Evolutionary conservation across 495 filamentous ascomycete species (phyloP).

Genomic region (Pseudoneurospora amorphoporcata): DNA sequence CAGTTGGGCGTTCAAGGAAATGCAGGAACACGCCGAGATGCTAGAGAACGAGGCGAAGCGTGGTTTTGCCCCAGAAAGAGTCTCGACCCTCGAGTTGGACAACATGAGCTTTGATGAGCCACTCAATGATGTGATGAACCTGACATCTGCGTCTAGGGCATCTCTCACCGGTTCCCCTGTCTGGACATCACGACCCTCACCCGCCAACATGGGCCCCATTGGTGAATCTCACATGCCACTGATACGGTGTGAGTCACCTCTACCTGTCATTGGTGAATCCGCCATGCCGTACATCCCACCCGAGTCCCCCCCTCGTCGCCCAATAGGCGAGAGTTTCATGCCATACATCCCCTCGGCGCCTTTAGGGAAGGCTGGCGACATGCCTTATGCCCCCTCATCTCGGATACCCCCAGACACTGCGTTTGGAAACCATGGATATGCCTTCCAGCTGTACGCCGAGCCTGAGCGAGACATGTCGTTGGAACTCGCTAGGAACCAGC

Average conservation of each 20-base stretch:
- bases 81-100: constrained; percentile 30
- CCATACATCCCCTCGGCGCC: constrained; percentile 29
- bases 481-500: constrained; percentile 22
- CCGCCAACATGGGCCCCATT: constrained; percentile 20
- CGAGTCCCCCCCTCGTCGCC: constrained; percentile 17
- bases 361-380: constrained; percentile 20
- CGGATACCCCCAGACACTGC: constrained; percentile 21
- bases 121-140: constrained; percentile 31
- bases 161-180: constrained; percentile 23
- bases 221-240: constrained; percentile 30
- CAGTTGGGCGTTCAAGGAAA: constrained; percentile 42
- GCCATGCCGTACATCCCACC: constrained; percentile 17
- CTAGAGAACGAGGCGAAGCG: constrained; percentile 7
- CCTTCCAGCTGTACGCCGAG: constrained; percentile 23
- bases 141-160: constrained; percentile 22
- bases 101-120: constrained; percentile 33
- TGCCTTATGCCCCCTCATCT: constrained; percentile 21
- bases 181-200: constrained; percentile 14
- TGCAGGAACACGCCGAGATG: constrained; percentile 37
- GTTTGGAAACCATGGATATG: constrained; percentile 21
- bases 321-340: constrained; percentile 28
- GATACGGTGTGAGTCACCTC: constrained; percentile 27
- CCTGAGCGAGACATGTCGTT: constrained; percentile 31
- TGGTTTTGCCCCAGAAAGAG: constrained; percentile 7
- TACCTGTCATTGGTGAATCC: constrained; percentile 24